A percentile compares a stretch with the other conserved stretches of the same genome.
phyloP scores from a whole-genome alignment of 208 protist genomes.

The Ichthyophonus hoferi region DNA sequence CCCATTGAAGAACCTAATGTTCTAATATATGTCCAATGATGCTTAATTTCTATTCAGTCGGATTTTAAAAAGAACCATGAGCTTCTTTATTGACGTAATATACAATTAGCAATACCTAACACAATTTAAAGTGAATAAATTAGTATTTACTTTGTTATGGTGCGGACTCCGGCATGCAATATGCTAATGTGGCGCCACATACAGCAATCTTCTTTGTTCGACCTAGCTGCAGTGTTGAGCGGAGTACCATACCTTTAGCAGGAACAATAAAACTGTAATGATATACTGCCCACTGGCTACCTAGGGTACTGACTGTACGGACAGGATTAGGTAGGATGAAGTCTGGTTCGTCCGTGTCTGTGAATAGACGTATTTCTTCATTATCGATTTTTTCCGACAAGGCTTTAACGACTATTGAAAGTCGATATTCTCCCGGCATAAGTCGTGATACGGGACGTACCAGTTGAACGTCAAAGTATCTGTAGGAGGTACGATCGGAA shows the following conservation, averaged over 20 bases:
- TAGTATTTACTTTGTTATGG: too few relatives aligned
- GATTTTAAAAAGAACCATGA: too few relatives aligned
- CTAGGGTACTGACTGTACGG: not conserved
- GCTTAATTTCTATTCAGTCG: too few relatives aligned
- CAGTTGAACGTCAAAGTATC: not conserved
- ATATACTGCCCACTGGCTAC: not conserved
- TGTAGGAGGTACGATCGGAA: not conserved
- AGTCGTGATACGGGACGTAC: not conserved
- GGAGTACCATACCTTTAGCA: not conserved
- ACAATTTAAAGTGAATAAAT: too few relatives aligned
- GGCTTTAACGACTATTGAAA: not conserved
- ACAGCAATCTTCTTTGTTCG: too few relatives aligned
- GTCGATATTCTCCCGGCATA: not conserved
- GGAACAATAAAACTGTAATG: not conserved
- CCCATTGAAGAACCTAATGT: too few relatives aligned
- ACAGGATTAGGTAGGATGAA: not conserved
- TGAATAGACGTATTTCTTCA: not conserved
- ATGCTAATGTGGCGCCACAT: too few relatives aligned
- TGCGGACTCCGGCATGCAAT: too few relatives aligned
- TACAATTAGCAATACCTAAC: too few relatives aligned
- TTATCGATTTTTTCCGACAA: not conserved
- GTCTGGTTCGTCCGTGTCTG: not conserved
- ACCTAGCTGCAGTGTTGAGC: not conserved
- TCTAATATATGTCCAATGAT: too few relatives aligned
- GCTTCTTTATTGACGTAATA: too few relatives aligned